These are phyloP conservation scores for Heritiera fomes DNA, from an alignment of 345 rosid species.

Conservation along the genomic window DNA sequence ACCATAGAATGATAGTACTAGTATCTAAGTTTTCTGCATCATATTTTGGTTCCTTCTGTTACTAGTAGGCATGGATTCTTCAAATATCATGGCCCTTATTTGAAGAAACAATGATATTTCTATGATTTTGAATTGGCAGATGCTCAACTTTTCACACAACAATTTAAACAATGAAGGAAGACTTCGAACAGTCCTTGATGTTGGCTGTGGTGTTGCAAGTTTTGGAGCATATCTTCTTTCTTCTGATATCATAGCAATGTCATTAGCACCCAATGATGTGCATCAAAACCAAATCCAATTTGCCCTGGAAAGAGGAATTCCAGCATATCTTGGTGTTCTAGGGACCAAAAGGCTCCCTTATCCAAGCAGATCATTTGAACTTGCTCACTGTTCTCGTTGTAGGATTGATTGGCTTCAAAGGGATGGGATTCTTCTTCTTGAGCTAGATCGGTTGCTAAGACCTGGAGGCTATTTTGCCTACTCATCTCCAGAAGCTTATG, in stretches of 20 bases:
- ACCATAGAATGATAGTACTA: not conserved
- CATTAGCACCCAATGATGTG: constrained; percentile 96
- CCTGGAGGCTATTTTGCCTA: constrained; percentile 99
- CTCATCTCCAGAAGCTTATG: constrained; percentile 99
- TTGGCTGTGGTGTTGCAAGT: constrained; percentile 99
- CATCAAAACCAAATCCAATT: constrained; percentile 99
- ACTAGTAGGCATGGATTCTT: constrained; percentile 1
- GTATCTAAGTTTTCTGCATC: not conserved
- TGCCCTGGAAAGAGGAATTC: constrained; percentile 98
- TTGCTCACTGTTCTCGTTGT: constrained; percentile 97
- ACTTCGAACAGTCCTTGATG: constrained; percentile 89
- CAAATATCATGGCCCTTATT: not conserved
- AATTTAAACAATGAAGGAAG: constrained; percentile 75
- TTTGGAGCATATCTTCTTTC: constrained; percentile 95
- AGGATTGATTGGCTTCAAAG: constrained; percentile 99
- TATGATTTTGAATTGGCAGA: constrained; percentile 53
- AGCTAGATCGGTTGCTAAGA: constrained; percentile 90
- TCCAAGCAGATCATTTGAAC: constrained; percentile 98
- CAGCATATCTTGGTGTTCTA: constrained; percentile 95
- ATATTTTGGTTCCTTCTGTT: constrained; percentile 10
- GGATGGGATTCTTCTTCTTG: constrained; percentile 96
- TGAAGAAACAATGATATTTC: constrained; percentile 16
- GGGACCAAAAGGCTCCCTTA: constrained; percentile 97
- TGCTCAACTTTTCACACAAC: constrained; percentile 81
- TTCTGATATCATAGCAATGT: constrained; percentile 82